Conservation (phyloP, 371 early-diverging fungal species). For the Mortierella sp. region DNA sequence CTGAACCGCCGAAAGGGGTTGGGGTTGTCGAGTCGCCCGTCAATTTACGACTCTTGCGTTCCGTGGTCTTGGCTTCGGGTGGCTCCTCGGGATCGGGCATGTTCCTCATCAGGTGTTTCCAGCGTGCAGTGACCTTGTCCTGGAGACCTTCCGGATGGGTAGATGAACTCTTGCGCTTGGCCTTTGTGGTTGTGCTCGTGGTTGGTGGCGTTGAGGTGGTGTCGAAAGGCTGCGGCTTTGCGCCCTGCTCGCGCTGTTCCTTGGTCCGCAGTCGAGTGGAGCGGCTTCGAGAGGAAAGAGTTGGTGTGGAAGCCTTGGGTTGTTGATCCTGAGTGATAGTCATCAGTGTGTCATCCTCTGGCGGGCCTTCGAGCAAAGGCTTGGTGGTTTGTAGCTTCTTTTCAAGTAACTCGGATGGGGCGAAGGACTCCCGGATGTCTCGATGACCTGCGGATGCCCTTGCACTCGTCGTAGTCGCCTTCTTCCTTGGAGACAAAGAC, state of each 20-base stretch:
- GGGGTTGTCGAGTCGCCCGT: background rate
- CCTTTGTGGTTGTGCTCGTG: background rate
- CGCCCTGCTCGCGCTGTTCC: background rate
- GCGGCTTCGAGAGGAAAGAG: background rate
- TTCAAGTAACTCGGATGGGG: background rate
- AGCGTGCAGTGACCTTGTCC: conserved; percentile 2
- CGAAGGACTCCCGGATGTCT: conserved; percentile 1
- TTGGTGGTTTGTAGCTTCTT: background rate
- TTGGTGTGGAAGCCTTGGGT: background rate
- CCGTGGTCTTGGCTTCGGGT: background rate
- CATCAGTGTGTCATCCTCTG: background rate
- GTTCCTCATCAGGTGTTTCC: background rate
- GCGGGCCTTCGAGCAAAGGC: background rate
- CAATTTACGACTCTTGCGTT: conserved; percentile 7
- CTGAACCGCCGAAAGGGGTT: background rate
- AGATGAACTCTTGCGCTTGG: background rate
- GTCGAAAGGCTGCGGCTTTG: background rate
- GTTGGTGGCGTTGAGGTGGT: background rate
- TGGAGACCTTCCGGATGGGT: background rate
- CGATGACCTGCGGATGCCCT: background rate
- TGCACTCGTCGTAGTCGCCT: background rate
- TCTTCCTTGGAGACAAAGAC: background rate
- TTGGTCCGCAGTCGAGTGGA: background rate
- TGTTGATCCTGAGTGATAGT: background rate
- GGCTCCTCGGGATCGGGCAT: background rate